A percentile compares a stretch with the other conserved stretches of the same genome.
Evolutionary conservation across 1,139 yeast genomes (phyloP).

Genomic region (Blastobotrys elegans): DNA sequence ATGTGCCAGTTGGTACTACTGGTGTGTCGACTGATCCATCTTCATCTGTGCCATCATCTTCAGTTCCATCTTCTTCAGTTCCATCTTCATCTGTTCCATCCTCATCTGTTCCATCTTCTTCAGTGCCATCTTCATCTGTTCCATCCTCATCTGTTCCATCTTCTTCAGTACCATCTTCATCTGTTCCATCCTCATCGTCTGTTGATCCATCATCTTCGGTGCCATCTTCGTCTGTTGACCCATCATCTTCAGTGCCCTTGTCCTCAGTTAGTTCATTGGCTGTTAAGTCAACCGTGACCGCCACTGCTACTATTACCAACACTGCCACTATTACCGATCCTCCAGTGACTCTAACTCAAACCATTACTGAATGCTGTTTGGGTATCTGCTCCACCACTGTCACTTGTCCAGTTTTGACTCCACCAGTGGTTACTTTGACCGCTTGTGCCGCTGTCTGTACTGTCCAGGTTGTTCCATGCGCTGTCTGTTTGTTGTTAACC

Average conservation of each 20-base stretch:
- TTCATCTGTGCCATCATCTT: not conserved
- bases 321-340: not conserved
- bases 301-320: not conserved
- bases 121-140: not conserved
- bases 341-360: constrained; percentile 20
- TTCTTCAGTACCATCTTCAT: not conserved
- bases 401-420: constrained; percentile 21
- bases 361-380: constrained; percentile 27
- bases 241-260: not conserved
- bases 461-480: constrained; percentile 19
- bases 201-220: not conserved
- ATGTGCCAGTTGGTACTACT: not conserved
- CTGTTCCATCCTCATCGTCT: not conserved
- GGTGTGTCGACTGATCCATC: not conserved
- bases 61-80: not conserved
- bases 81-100: not conserved
- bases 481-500: constrained; percentile 16
- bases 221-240: not conserved
- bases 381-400: constrained; percentile 25
- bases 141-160: not conserved
- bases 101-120: not conserved
- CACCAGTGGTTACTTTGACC: constrained; percentile 22
- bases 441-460: constrained; percentile 20
- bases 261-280: not conserved
- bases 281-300: not conserved